Evolutionary conservation across 176 grass and related monocot genomes (phyloP).

Genomic region (Musa itinerans): DNA sequence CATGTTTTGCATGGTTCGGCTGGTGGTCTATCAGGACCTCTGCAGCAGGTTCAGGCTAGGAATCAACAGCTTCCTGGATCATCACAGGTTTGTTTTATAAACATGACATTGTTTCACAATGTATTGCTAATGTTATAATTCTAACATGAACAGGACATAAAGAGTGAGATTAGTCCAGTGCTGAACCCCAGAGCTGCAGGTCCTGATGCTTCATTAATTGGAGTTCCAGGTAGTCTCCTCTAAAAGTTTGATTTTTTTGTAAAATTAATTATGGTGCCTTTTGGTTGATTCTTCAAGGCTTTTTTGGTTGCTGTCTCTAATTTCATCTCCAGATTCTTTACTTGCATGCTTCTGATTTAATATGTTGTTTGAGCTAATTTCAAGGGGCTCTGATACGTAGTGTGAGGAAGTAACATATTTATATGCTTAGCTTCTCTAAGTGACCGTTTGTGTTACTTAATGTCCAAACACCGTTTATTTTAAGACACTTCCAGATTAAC

Average conservation of each 20-base stretch:
- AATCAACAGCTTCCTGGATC: slow-evolving; percentile 73
- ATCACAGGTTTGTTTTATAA: slow-evolving; percentile 43
- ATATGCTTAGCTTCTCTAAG: no score
- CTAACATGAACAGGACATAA: slow-evolving; percentile 50
- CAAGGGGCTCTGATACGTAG: no score
- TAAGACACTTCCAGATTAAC: not conserved
- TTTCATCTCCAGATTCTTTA: no score
- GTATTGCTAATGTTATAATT: slow-evolving; percentile 25
- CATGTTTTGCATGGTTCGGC: slow-evolving; percentile 77
- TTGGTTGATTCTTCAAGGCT: no score
- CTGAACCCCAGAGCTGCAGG: slow-evolving; percentile 61
- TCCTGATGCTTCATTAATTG: slow-evolving; percentile 68
- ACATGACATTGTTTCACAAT: not conserved
- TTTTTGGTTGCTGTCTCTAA: no score
- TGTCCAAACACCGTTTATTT: not conserved
- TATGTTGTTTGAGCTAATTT: no score
- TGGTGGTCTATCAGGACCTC: slow-evolving; percentile 57
- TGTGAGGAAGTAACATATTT: no score
- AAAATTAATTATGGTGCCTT: no score
- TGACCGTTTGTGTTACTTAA: no score
- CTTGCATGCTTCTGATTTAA: no score
- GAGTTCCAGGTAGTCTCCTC: slow-evolving; percentile 55
- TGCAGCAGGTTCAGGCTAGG: slow-evolving; percentile 78
- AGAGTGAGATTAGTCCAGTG: slow-evolving; percentile 72
- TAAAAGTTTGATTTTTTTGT: no score